These are phyloP conservation scores for Citrus unshiu DNA, from an alignment of 345 rosid species.

Conservation along the genomic window DNA sequence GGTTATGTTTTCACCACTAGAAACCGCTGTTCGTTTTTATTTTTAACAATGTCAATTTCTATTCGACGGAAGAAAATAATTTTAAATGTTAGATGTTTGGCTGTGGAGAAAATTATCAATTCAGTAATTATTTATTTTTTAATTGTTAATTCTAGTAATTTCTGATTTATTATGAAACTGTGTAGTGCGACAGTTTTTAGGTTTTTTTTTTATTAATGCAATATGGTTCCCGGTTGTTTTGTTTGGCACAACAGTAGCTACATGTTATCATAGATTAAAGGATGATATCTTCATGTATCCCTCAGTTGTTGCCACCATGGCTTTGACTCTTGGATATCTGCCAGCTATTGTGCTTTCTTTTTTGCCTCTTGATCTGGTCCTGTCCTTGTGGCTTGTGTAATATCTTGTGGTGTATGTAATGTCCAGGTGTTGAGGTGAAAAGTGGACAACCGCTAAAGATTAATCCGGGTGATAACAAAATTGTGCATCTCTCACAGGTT, in stretches of 20 bases:
- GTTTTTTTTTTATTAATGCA: background rate
- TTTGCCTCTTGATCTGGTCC: background rate
- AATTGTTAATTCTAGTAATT: too few relatives aligned
- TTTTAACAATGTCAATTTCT: background rate
- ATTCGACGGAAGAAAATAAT: too few relatives aligned
- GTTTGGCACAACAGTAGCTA: background rate
- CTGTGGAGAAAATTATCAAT: background rate
- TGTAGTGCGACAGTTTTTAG: background rate
- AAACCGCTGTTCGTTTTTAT: background rate
- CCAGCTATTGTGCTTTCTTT: too few relatives aligned
- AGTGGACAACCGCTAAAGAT: slow-evolving; percentile 33
- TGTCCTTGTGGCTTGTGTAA: background rate
- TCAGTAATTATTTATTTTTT: background rate
- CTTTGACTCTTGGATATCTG: background rate
- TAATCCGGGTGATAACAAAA: slow-evolving; percentile 26
- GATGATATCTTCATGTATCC: background rate
- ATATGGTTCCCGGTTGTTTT: too few relatives aligned
- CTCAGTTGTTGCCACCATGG: background rate
- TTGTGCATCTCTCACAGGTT: slow-evolving; percentile 71
- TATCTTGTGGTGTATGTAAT: background rate
- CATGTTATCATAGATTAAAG: background rate
- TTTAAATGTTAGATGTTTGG: background rate
- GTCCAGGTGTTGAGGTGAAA: slow-evolving; percentile 66
- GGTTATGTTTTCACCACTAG: background rate
- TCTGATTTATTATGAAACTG: background rate